Conservation (phyloP, 1,139 yeast genomes). For the Saccharomyces hybrid region DNA sequence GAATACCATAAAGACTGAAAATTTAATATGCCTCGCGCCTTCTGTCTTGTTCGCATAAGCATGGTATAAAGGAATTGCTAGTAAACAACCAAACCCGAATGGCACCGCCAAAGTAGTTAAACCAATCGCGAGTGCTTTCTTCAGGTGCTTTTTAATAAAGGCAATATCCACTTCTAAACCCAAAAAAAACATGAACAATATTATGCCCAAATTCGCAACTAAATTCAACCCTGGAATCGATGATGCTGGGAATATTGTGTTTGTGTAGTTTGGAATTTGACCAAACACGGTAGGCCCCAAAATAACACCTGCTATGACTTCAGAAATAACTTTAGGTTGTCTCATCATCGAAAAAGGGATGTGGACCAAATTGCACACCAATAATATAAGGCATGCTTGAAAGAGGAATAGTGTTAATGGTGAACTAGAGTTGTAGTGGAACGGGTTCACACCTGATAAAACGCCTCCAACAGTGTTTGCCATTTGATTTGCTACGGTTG, state of each 20-base stretch:
- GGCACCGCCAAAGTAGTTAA: constrained; percentile 64
- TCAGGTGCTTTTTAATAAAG: constrained; percentile 51
- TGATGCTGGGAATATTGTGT: constrained; percentile 51
- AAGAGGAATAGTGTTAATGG: constrained; percentile 28
- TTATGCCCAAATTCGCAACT: constrained; percentile 65
- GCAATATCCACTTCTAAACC: constrained; percentile 69
- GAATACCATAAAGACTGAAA: constrained; percentile 69
- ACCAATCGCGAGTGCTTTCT: constrained; percentile 60
- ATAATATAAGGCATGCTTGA: constrained; percentile 26
- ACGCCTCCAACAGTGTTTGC: constrained; percentile 45
- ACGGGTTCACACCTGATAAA: constrained; percentile 62
- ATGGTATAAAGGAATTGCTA: constrained; percentile 58
- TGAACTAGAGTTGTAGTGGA: constrained; percentile 43
- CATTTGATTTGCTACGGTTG: not conserved
- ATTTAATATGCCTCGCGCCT: constrained; percentile 36
- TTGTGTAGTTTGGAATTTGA: constrained; percentile 56
- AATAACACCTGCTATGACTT: constrained; percentile 64
- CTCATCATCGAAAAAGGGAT: constrained; percentile 50
- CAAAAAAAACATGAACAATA: constrained; percentile 62
- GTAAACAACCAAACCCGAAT: constrained; percentile 67
- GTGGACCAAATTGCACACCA: constrained; percentile 42
- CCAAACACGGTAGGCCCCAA: constrained; percentile 68
- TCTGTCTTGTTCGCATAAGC: constrained; percentile 38
- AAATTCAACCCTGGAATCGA: constrained; percentile 58
- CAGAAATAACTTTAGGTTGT: constrained; percentile 75